phyloP scores from a whole-genome alignment of 2,329 filamentous ascomycete species.

The Clonostachys rosea region DNA sequence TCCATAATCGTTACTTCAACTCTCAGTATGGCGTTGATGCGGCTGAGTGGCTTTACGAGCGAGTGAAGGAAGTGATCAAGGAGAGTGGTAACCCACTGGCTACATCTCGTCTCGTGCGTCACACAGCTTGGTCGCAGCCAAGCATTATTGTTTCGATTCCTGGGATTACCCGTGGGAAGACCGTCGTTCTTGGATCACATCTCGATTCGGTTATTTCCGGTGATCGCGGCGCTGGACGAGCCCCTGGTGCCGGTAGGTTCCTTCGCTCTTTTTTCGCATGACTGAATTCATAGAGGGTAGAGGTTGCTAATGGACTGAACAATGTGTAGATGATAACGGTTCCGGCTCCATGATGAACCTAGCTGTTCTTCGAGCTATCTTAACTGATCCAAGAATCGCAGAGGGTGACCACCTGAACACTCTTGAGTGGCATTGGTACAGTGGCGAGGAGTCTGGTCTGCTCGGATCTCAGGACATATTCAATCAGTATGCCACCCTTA shows the following conservation, averaged over 20 bases:
- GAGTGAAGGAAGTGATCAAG: conserved; percentile 25
- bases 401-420: conserved; percentile 35
- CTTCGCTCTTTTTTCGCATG: too few species aligned
- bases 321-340: conserved; percentile 33
- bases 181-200: conserved; percentile 34
- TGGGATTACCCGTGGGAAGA: conserved; percentile 25
- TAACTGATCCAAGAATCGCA: conserved; percentile 16
- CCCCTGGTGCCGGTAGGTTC: conserved; percentile 29
- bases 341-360: conserved; percentile 39
- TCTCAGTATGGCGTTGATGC: conserved; percentile 33
- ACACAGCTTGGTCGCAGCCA: conserved; percentile 36
- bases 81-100: conserved; percentile 29
- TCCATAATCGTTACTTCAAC: conserved; percentile 38
- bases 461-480: conserved; percentile 40
- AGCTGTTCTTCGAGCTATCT: conserved; percentile 37
- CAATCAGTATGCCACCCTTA: conserved; percentile 26
- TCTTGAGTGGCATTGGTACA: conserved; percentile 48
- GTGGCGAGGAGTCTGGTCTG: conserved; percentile 41
- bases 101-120: conserved; percentile 31
- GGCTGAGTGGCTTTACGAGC: conserved; percentile 34
- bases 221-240: conserved; percentile 27
- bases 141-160: conserved; percentile 41
- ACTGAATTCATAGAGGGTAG: too few species aligned
- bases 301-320: too few species aligned
- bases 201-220: conserved; percentile 36